Conservation (phyloP, 805 yeast genomes). For the Hanseniaspora clermontiae region DNA sequence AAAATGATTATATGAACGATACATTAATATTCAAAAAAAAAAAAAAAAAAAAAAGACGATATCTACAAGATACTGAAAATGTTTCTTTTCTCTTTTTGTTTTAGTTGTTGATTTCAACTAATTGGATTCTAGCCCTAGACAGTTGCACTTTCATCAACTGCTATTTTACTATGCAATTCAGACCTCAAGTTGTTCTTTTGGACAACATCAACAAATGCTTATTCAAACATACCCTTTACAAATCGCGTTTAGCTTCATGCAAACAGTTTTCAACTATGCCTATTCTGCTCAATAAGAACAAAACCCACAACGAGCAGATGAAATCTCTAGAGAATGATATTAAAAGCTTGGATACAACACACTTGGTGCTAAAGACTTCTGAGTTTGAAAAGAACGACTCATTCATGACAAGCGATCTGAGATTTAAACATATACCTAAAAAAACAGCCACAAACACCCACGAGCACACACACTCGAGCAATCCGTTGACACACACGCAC, state of each 20-base stretch:
- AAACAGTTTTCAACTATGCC: not conserved
- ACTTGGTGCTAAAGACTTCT: constrained; percentile 32
- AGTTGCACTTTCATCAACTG: no score
- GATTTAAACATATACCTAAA: constrained; percentile 17
- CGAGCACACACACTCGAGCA: constrained; percentile 26
- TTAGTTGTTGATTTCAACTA: no score
- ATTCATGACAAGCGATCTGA: constrained; percentile 27
- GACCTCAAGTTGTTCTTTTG: not conserved
- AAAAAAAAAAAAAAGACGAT: no score
- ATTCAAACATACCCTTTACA: not conserved
- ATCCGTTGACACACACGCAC: constrained; percentile 18
- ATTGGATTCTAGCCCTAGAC: not conserved
- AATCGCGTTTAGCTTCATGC: not conserved
- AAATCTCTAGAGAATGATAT: constrained; percentile 3
- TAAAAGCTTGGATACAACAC: constrained; percentile 26
- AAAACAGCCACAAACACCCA: constrained; percentile 20
- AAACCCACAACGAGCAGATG: not conserved
- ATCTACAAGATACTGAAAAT: no score
- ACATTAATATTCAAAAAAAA: no score
- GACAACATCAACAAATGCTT: not conserved
- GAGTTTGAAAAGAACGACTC: constrained; percentile 34
- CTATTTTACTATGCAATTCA: not conserved
- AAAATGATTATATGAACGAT: no score
- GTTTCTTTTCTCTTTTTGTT: no score
- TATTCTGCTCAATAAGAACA: not conserved